Evolutionary conservation across 148 eudicot species (phyloP).

Genomic region (Tetragonia tetragonoides): DNA sequence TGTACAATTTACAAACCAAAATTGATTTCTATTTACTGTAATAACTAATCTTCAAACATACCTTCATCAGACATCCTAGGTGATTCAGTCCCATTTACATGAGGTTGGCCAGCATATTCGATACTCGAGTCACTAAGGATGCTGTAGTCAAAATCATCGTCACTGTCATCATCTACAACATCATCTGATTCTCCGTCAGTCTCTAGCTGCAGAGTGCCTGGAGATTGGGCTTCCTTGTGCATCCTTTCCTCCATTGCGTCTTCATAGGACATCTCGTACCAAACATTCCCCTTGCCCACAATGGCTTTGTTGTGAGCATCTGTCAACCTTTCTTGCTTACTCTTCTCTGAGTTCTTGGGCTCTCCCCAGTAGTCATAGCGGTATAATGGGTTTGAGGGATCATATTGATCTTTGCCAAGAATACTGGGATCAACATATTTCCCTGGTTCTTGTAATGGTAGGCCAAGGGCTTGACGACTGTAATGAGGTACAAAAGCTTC

Average conservation of each 20-base stretch:
- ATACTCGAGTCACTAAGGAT: slow-evolving; percentile 47
- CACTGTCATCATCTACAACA: slow-evolving; percentile 48
- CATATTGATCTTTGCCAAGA: slow-evolving; percentile 72
- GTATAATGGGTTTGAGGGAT: slow-evolving; percentile 68
- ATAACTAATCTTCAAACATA: slow-evolving; percentile 64
- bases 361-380: slow-evolving; percentile 98
- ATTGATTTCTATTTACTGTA: neutral
- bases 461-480: slow-evolving; percentile 89
- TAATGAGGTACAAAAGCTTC: slow-evolving; percentile 10
- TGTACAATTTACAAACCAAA: slow-evolving; percentile 10
- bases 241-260: slow-evolving; percentile 62
- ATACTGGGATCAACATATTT: slow-evolving; percentile 72
- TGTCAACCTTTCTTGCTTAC: slow-evolving; percentile 63
- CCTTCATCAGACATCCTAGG: slow-evolving; percentile 61
- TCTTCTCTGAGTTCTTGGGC: slow-evolving; percentile 92
- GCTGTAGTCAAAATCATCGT: slow-evolving; percentile 70
- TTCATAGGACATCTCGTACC: slow-evolving; percentile 91
- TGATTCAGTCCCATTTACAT: slow-evolving; percentile 76
- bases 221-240: slow-evolving; percentile 47
- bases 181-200: slow-evolving; percentile 16
- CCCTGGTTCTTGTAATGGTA: slow-evolving; percentile 90
- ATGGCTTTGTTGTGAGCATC: slow-evolving; percentile 86
- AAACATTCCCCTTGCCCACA: slow-evolving; percentile 68
- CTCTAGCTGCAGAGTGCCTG: slow-evolving; percentile 30
- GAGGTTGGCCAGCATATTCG: slow-evolving; percentile 41